phyloP scores from a whole-genome alignment of 2,329 filamentous ascomycete species.

The Myotisia sp. region DNA sequence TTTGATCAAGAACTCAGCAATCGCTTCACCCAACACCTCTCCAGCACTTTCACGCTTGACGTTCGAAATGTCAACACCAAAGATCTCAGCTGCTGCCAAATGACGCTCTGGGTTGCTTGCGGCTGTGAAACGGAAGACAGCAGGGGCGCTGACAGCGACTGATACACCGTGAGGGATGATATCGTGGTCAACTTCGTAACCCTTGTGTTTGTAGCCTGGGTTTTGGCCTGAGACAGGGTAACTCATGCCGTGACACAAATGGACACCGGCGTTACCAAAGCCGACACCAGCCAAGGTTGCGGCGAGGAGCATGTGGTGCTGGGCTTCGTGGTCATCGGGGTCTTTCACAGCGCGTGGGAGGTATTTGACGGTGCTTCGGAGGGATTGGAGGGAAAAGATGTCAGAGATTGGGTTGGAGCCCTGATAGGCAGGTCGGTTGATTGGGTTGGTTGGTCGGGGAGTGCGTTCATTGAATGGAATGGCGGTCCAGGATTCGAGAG shows the following conservation, averaged over 20 bases:
- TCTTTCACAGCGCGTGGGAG: conserved; percentile 75
- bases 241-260: conserved; percentile 82
- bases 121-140: conserved; percentile 86
- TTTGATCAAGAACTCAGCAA: conserved; percentile 64
- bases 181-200: conserved; percentile 61
- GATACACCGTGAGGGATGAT: conserved; percentile 95
- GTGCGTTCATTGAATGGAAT: conserved; percentile 82
- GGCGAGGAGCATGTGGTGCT: conserved; percentile 88
- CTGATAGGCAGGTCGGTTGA: conserved; percentile 85
- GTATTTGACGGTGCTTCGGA: conserved; percentile 76
- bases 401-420: conserved; percentile 96
- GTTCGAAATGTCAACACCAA: conserved; percentile 76
- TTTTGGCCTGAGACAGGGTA: conserved; percentile 97
- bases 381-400: conserved; percentile 81
- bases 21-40: conserved; percentile 69
- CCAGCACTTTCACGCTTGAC: conserved; percentile 84
- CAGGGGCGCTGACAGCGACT: conserved; percentile 82
- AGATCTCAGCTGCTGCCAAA: conserved; percentile 72
- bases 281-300: conserved; percentile 89
- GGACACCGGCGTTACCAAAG: conserved; percentile 94
- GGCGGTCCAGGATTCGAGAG: conserved; percentile 91
- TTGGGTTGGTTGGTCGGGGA: conserved; percentile 75
- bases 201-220: conserved; percentile 71
- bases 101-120: conserved; percentile 87
- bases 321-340: conserved; percentile 82